Percentiles rank a stretch among this genome's conserved stretches.
These are phyloP conservation scores for Epichloe coenophiala DNA, from an alignment of 2,329 filamentous ascomycete species.

Conservation along the genomic window DNA sequence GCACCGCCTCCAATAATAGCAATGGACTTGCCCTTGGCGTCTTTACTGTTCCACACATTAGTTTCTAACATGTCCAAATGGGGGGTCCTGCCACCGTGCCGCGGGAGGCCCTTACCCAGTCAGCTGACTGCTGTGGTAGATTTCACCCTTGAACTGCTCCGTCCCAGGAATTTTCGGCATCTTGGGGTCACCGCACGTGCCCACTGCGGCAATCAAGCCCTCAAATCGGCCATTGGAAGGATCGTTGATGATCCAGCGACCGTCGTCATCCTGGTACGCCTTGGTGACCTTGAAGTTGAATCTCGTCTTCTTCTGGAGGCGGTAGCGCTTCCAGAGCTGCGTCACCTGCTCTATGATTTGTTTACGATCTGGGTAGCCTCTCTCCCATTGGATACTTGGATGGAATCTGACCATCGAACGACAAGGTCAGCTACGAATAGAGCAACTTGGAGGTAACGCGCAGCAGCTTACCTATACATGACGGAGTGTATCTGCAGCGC, in stretches of 20 bases:
- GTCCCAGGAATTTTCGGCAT: constrained; percentile 58
- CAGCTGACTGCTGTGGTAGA: constrained; percentile 64
- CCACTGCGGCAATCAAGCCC: constrained; percentile 64
- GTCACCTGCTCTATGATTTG: constrained; percentile 63
- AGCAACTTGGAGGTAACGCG: background rate
- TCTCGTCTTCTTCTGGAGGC: constrained; percentile 53
- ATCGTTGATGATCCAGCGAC: constrained; percentile 68
- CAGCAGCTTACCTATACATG: constrained; percentile 52
- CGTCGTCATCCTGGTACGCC: constrained; percentile 53
- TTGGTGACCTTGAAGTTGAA: constrained; percentile 59
- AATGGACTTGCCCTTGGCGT: constrained; percentile 61
- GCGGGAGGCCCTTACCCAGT: constrained; percentile 34
- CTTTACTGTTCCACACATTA: constrained; percentile 29
- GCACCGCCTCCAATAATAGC: constrained; percentile 68
- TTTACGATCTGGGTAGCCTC: constrained; percentile 63
- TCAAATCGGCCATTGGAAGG: constrained; percentile 59
- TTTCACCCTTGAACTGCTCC: constrained; percentile 55
- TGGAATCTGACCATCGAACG: constrained; percentile 39
- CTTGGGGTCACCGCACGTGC: constrained; percentile 68
- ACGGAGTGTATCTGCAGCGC: constrained; percentile 72
- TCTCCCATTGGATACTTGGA: constrained; percentile 59
- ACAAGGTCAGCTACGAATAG: background rate
- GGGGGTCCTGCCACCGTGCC: background rate
- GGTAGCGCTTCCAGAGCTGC: constrained; percentile 62
- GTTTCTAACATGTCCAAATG: rapidly evolving